Evolutionary conservation across 2,329 filamentous ascomycete species (phyloP).

Genomic region (Aspergillus fructus): DNA sequence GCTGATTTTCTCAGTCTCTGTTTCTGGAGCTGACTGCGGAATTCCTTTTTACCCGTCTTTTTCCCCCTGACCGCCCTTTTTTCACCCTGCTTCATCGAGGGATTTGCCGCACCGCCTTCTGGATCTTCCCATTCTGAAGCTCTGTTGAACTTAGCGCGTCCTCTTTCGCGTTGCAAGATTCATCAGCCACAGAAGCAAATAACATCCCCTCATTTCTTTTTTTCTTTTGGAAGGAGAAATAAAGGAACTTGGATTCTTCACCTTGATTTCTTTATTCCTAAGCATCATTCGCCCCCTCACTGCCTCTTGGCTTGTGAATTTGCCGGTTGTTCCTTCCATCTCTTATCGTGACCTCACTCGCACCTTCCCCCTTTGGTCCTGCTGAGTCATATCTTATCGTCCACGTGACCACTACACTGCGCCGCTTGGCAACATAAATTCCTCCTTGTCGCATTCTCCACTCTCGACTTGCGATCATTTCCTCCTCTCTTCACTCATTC

Average conservation of each 20-base stretch:
- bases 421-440: conserved; percentile 48
- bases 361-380: conserved; percentile 13
- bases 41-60: conserved; percentile 17
- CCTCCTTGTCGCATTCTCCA: conserved; percentile 40
- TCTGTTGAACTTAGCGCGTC: conserved; percentile 19
- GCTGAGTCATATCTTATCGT: conserved; percentile 25
- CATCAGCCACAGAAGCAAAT: conserved; percentile 18
- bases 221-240: conserved; percentile 4
- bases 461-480: conserved; percentile 28
- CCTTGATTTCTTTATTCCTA: conserved; percentile 9
- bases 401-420: conserved; percentile 39
- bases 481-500: conserved; percentile 18
- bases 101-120: conserved; percentile 10
- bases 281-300: conserved; percentile 14
- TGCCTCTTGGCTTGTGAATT: conserved; percentile 17
- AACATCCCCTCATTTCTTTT: conserved; percentile 9
- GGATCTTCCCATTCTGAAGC: conserved; percentile 13
- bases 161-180: conserved; percentile 21
- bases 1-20: conserved; percentile 38
- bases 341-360: conserved; percentile 13
- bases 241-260: conserved; percentile 3
- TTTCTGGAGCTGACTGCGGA: conserved; percentile 36
- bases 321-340: conserved; percentile 14
- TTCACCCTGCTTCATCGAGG: conserved; percentile 2
- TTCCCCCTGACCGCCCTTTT: conserved; percentile 14